phyloP scores from a whole-genome alignment of 2,329 filamentous ascomycete species.

The Fusarium verrucosum region DNA sequence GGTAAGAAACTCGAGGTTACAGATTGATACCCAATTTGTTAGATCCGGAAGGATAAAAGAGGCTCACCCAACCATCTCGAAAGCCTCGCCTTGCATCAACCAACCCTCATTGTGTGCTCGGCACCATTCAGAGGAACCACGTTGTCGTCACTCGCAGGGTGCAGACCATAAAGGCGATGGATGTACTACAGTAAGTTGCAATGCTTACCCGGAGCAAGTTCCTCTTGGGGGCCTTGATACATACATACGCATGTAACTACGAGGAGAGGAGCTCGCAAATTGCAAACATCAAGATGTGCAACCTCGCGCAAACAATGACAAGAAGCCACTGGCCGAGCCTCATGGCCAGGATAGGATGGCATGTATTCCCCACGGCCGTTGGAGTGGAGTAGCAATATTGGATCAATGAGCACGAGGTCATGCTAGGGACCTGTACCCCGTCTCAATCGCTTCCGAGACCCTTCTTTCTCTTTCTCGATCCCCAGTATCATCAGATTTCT shows the following conservation, averaged over 20 bases:
- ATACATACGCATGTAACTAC: conserved; percentile 7
- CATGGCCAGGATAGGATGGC: conserved; percentile 11
- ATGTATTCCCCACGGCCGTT: conserved; percentile 4
- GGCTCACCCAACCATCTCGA: background rate
- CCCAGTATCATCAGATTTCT: conserved; percentile 38
- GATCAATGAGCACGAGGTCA: conserved; percentile 19
- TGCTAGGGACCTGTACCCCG: conserved; percentile 26
- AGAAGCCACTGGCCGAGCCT: conserved; percentile 28
- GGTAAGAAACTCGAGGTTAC: background rate
- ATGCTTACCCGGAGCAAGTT: conserved; percentile 10
- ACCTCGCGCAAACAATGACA: conserved; percentile 15
- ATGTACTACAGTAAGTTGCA: conserved; percentile 25
- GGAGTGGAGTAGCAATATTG: conserved; percentile 17
- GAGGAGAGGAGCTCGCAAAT: background rate
- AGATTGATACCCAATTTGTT: background rate
- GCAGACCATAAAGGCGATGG: conserved; percentile 16
- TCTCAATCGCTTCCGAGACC: conserved; percentile 21
- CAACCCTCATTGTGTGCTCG: conserved; percentile 1
- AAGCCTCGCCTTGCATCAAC: background rate
- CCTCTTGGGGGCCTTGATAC: conserved; percentile 27
- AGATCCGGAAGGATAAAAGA: background rate
- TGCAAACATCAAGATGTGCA: background rate
- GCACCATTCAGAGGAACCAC: conserved; percentile 23
- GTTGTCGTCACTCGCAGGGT: conserved; percentile 24
- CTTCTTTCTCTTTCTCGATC: conserved; percentile 26